Evolutionary conservation across 495 filamentous ascomycete genomes (phyloP), one percentile per base, ranked within the genome.

Genomic region (Amphirosellinia nigrospora): DNA sequence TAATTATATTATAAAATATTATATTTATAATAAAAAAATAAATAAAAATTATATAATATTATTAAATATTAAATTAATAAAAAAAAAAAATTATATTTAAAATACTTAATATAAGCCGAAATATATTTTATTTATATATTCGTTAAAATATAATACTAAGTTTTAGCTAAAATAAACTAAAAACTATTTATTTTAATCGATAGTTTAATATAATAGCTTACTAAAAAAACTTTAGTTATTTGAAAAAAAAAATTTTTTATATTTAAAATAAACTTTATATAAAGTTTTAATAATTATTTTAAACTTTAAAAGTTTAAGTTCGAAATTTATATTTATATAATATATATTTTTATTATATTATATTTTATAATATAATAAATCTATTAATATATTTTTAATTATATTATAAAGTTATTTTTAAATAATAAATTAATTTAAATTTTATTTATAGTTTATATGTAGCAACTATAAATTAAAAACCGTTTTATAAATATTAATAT

Each of bases 371-470:
- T 23, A 28, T 53, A 53, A 30, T 13, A 23, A 13, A 53, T 53
- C 28, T 26, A 53, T 53, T 53, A 53, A 23, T 53, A 53, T 53
- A 28, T 13, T 53, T 26, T 53, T 28, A 23, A 21, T 53, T 53
- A 53, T 28, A 28, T 53, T 53, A 30, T 53, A 30, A 53, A 53
- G 48, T 13, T 53, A 53, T 53, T 53, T 53, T 53, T 53, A 53
- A 53, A 8, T 16, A 26, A 30, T 53, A 26, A 26, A 26, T 28
- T 53, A 53, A 53, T 13, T 53, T 28, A 13, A 13, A 28, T 53
- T 53, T 53, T 53, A 23, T 1, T 30, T 53, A 53, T 53, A 53
- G 48, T 53, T 53, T 53, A 53, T 53, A 28, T 26, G 13, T 53
- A 53, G 21, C 21, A 53, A 53, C 21, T 53, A 53, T 28, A 53